Conservation (phyloP, 768 basidiomycete genomes). For the Pisolithus tinctorius region DNA sequence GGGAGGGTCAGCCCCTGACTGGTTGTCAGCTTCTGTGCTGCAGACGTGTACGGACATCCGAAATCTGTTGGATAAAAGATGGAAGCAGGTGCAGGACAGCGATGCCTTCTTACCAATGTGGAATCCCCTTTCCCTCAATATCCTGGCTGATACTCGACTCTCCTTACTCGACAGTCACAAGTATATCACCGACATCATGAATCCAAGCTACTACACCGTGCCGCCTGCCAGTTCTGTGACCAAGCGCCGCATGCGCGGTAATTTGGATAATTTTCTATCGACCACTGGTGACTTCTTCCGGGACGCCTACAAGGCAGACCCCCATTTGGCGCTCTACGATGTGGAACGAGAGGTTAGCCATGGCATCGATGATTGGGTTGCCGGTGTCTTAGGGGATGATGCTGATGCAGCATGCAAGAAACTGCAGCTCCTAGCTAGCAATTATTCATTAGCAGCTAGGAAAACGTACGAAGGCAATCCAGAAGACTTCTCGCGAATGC, state of each 20-base stretch:
- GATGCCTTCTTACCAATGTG: slow-evolving; percentile 25
- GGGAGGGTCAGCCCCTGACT: slow-evolving; percentile 6
- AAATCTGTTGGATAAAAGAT: slow-evolving; percentile 26
- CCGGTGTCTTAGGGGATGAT: not conserved
- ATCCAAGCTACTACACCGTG: not conserved
- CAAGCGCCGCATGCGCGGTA: slow-evolving; percentile 4
- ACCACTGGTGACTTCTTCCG: slow-evolving; percentile 7
- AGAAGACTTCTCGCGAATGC: slow-evolving; percentile 36
- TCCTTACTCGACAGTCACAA: slow-evolving; percentile 24
- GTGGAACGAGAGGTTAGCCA: slow-evolving; percentile 30
- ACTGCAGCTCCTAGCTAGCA: slow-evolving; percentile 18
- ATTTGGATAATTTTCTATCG: slow-evolving; percentile 14
- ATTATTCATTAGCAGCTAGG: slow-evolving; percentile 23
- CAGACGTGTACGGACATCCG: slow-evolving; percentile 12
- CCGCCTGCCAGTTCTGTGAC: not conserved
- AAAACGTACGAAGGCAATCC: slow-evolving; percentile 27
- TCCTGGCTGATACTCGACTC: slow-evolving; percentile 25
- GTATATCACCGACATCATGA: slow-evolving; percentile 20
- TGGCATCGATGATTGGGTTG: slow-evolving; percentile 30
- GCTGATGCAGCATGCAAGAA: slow-evolving; percentile 10
- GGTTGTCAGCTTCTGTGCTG: slow-evolving; percentile 8
- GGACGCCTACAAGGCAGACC: slow-evolving; percentile 6
- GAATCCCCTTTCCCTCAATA: slow-evolving; percentile 22
- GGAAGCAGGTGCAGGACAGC: slow-evolving; percentile 25
- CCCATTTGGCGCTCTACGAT: slow-evolving; percentile 25